phyloP scores from a whole-genome alignment of 352 stramenopile genomes.

The Phytophthora rubi region DNA sequence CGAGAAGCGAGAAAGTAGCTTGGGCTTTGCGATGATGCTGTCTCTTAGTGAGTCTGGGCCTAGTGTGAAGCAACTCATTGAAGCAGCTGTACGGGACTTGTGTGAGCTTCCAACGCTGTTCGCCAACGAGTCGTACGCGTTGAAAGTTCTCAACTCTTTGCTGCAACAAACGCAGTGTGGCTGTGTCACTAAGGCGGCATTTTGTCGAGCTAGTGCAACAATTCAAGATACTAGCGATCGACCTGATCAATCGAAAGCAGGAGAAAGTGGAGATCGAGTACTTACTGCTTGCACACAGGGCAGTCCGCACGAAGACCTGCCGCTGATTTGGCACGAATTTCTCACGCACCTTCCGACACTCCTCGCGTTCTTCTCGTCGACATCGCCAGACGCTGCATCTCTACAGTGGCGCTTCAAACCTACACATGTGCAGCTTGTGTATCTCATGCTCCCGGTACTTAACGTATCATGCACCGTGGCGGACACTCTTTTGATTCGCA shows the following conservation, averaged over 20 bases:
- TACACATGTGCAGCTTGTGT: conserved; percentile 74
- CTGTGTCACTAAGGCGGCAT: conserved; percentile 67
- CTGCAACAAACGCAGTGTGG: conserved; percentile 75
- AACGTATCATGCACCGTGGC: conserved; percentile 72
- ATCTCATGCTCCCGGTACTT: conserved; percentile 78
- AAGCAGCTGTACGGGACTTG: conserved; percentile 48
- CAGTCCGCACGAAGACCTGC: conserved; percentile 63
- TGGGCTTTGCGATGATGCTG: conserved; percentile 64
- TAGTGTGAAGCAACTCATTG: conserved; percentile 49
- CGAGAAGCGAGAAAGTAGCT: conserved; percentile 59
- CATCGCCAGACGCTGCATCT: conserved; percentile 14
- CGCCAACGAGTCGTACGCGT: conserved; percentile 70
- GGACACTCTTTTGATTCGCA: conserved; percentile 48
- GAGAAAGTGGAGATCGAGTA: conserved; percentile 7
- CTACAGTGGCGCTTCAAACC: conserved; percentile 52
- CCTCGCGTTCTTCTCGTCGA: conserved; percentile 40
- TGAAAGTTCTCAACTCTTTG: conserved; percentile 85
- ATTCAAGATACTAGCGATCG: background rate
- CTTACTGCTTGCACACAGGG: conserved; percentile 26
- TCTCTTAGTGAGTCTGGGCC: conserved; percentile 40
- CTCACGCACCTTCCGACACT: conserved; percentile 50
- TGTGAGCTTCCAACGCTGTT: conserved; percentile 58
- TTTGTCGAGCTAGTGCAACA: conserved; percentile 24
- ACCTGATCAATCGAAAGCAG: background rate
- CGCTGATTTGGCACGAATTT: conserved; percentile 70